phyloP scores from a whole-genome alignment of 257 asterid genomes.

The Parsonsia alboflavescens region DNA sequence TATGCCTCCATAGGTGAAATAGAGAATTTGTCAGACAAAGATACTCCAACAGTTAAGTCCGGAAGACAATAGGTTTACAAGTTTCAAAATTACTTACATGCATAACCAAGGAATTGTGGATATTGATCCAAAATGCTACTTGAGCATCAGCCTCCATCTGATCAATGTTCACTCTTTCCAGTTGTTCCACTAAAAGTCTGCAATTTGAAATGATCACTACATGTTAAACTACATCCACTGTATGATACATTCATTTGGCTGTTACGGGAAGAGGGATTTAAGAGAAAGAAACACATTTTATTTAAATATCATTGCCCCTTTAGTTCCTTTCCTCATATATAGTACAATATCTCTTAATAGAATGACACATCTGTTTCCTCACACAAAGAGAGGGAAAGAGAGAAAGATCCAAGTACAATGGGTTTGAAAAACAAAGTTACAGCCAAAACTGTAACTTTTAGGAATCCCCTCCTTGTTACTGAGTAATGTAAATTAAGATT shows the following conservation, averaged over 20 bases:
- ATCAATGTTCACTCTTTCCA: conserved; percentile 40
- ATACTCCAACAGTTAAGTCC: background rate
- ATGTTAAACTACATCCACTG: background rate
- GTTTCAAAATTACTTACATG: conserved; percentile 36
- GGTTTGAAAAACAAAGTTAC: background rate
- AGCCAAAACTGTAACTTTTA: background rate
- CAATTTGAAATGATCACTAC: conserved; percentile 7
- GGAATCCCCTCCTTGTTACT: background rate
- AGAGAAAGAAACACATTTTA: background rate
- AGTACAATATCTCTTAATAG: background rate
- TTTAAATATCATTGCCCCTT: background rate
- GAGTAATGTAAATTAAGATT: background rate
- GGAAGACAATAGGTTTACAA: conserved; percentile 5
- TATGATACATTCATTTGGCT: background rate
- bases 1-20: conserved; percentile 35
- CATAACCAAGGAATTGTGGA: conserved; percentile 61
- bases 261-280: background rate
- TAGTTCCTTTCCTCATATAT: background rate
- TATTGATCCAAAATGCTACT: conserved; percentile 61
- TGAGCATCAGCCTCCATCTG: conserved; percentile 45
- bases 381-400: background rate
- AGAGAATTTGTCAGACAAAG: conserved; percentile 14
- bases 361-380: background rate
- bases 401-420: background rate
- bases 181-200: conserved; percentile 56